Evolutionary conservation across 352 stramenopile genomes (phyloP).

Genomic region (Phytophthora cactorum): DNA sequence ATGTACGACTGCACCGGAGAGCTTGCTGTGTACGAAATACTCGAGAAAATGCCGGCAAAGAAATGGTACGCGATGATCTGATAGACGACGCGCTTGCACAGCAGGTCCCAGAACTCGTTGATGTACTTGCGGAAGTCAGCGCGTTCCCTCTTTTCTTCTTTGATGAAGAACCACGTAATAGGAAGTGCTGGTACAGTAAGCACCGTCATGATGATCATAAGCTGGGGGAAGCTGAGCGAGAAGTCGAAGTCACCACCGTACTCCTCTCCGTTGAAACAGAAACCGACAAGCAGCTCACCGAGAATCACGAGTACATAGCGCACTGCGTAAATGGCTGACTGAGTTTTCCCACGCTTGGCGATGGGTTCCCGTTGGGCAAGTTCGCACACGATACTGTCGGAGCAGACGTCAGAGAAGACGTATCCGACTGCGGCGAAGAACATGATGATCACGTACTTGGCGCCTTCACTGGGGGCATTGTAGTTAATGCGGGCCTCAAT

Average conservation of each 20-base stretch:
- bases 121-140: constrained; percentile 22
- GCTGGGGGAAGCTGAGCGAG: constrained; percentile 20
- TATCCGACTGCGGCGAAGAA: constrained; percentile 18
- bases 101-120: constrained; percentile 16
- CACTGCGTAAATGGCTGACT: constrained; percentile 20
- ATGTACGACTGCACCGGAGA: constrained; percentile 17
- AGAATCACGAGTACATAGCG: constrained; percentile 18
- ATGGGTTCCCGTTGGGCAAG: constrained; percentile 21
- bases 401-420: constrained; percentile 27
- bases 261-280: constrained; percentile 22
- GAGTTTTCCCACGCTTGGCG: constrained; percentile 19
- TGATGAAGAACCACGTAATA: constrained; percentile 24
- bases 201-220: constrained; percentile 29
- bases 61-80: constrained; percentile 29
- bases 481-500: constrained; percentile 25
- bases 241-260: constrained; percentile 19
- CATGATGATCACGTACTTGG: constrained; percentile 28
- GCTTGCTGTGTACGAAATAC: constrained; percentile 19
- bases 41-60: constrained; percentile 23
- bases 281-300: constrained; percentile 14
- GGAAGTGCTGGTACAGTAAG: constrained; percentile 11
- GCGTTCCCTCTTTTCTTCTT: constrained; percentile 16
- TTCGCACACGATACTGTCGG: constrained; percentile 26
- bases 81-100: constrained; percentile 20
- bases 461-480: constrained; percentile 13